Base-by-base conservation (phyloP, 305 asterid genomes). In the Solanum hybrid region DNA sequence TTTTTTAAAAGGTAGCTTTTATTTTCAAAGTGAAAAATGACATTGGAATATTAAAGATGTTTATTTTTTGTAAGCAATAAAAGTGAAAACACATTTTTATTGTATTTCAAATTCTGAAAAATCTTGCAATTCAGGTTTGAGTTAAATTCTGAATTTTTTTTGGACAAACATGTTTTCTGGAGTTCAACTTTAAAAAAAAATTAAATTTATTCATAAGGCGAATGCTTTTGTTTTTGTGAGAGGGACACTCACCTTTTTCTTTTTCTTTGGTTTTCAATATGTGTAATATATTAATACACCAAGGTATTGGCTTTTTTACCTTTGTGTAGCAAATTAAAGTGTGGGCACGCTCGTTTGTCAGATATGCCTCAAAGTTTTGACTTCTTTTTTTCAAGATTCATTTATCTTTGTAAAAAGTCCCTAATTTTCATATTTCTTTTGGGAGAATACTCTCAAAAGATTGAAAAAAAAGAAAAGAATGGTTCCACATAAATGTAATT, bases 361-460 rank as follows among this genome's bases (percentile, higher is more conserved):
- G 24, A 75, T 15, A 75, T 14, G 26, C 42, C 42, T 17, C 42
- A 76, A 94, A 93, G 94, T 94, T 95, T 95, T 95, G 98, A 95
- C 98, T 92, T 93, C 86, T 31, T 56, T 10, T 3, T 36, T 90
- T 91, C 92, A 92, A 93, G 90, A 93, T 93, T 91, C 82, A 34
- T 35, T 88, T 32, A 32, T 90, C 38, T 42, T 69, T 86, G 84
- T 37, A 36, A 85, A 78, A 42, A n/a, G 38, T 17, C 40, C 11
- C 29, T 2, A 35, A 4, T 40, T 26, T 29, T 37, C 69, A 51
- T 51, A 51, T 5, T 51, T 51, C 66, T 51, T 56, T 56, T 17
- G 24, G 69, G 37, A 26, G 19, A 29, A 45, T 15, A 82, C 17
- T 82, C 5, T 27, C 17, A 27, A 82, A 82, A 82, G 72, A 13